Percentiles rank a stretch among this genome's conserved stretches.
These are phyloP conservation scores for Triangularia setosa DNA, from an alignment of 2,329 filamentous ascomycete genomes.

Conservation along the genomic window DNA sequence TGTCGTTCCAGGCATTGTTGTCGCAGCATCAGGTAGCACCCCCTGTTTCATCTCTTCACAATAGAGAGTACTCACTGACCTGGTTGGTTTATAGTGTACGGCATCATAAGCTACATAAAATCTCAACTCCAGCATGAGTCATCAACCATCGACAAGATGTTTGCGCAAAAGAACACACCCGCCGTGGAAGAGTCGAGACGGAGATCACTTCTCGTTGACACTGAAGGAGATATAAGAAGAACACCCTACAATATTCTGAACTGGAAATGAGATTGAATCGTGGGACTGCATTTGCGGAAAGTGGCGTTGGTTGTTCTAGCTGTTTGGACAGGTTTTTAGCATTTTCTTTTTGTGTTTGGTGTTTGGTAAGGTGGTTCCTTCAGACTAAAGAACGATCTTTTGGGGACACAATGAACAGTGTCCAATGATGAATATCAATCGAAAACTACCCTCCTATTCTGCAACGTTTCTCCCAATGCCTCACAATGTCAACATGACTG, in stretches of 20 bases:
- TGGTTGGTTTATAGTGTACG: constrained; percentile 14
- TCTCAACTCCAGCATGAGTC: constrained; percentile 20
- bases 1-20: neutral
- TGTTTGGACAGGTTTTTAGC: neutral
- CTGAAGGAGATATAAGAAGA: constrained; percentile 21
- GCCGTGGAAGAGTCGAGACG: constrained; percentile 13
- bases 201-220: constrained; percentile 16
- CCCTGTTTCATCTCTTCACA: neutral
- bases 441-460: too few species aligned
- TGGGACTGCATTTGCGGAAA: neutral
- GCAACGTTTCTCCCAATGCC: too few species aligned
- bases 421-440: too few species aligned
- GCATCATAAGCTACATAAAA: constrained; percentile 18
- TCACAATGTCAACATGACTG: too few species aligned
- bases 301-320: neutral
- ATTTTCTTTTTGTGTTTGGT: neutral
- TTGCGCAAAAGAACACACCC: constrained; percentile 21
- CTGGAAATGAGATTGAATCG: constrained; percentile 12
- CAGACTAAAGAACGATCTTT: too few species aligned
- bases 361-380: neutral
- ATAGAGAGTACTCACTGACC: neutral
- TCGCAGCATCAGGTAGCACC: constrained; percentile 9
- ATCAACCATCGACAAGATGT: constrained; percentile 21
- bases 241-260: constrained; percentile 23
- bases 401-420: too few species aligned